These are phyloP conservation scores for Knoxia roxburghii DNA, from an alignment of 257 asterid species.

Conservation along the genomic window DNA sequence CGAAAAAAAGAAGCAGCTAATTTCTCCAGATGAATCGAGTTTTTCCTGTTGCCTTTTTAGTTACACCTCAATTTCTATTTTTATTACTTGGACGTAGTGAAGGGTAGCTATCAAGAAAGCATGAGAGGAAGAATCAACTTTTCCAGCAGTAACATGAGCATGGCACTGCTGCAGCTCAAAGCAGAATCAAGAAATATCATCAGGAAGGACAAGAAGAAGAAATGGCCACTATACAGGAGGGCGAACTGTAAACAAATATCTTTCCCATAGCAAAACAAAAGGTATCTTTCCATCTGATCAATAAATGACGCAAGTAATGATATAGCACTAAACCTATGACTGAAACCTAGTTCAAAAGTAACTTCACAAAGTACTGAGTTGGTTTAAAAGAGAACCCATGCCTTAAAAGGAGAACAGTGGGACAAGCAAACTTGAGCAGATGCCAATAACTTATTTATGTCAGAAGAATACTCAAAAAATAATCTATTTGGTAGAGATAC, in stretches of 20 bases:
- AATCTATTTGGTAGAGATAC: constrained; percentile 21
- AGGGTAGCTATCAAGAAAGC: not conserved
- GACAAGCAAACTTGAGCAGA: not conserved
- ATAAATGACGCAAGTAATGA: not conserved
- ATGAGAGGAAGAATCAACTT: not conserved
- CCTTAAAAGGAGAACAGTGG: not conserved
- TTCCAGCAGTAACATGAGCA: not conserved
- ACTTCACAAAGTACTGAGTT: not conserved
- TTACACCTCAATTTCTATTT: not conserved
- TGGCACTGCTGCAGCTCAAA: not conserved
- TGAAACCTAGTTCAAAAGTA: not conserved
- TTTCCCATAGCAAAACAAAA: not conserved
- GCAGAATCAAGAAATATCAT: not conserved
- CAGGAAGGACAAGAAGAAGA: no score
- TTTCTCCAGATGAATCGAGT: not conserved
- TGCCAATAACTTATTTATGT: no score
- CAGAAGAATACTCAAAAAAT: not conserved
- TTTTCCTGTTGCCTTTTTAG: not conserved
- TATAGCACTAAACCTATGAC: not conserved
- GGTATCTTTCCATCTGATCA: not conserved
- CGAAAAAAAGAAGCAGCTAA: not conserved
- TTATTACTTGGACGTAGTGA: no score
- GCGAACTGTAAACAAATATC: not conserved
- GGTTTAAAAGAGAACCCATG: no score
- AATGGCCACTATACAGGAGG: not conserved